Percentiles rank a stretch among this genome's conserved stretches.
Evolutionary conservation across 345 rosid species (phyloP).

Genomic region (Carallia brachiata): DNA sequence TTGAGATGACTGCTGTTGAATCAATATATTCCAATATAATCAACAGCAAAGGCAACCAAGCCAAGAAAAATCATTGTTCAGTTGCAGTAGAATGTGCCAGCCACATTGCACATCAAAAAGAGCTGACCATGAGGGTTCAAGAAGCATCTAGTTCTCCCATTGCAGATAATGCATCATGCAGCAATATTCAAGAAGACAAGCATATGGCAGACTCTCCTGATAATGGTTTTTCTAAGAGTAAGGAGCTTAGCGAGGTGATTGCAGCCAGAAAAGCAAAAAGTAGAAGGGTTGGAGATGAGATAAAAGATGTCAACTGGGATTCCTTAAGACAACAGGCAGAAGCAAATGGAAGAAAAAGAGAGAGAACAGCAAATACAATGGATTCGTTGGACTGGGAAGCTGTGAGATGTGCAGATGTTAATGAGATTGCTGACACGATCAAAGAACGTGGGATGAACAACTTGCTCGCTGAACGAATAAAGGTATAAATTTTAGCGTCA

Average conservation of each 20-base stretch:
- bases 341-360: conserved; percentile 22
- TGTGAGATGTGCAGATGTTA: conserved; percentile 30
- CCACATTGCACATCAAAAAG: conserved; percentile 26
- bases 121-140: conserved; percentile 14
- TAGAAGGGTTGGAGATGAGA: conserved; percentile 48
- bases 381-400: conserved; percentile 34
- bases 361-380: conserved; percentile 25
- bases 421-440: conserved; percentile 27
- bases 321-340: conserved; percentile 21
- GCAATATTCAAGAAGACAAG: conserved; percentile 26
- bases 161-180: conserved; percentile 23
- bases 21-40: conserved; percentile 29
- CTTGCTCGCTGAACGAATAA: conserved; percentile 25
- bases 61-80: conserved; percentile 19
- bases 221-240: conserved; percentile 25
- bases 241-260: conserved; percentile 30
- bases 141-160: conserved; percentile 28
- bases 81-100: conserved; percentile 22
- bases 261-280: conserved; percentile 40
- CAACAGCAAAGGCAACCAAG: conserved; percentile 20
- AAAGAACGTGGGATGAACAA: conserved; percentile 38
- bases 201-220: conserved; percentile 26
- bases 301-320: conserved; percentile 28
- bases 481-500: conserved; percentile 12
- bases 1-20: conserved; percentile 26